Evolutionary conservation across 805 yeast genomes (phyloP).

Genomic region (Saturnispora galanensis): DNA sequence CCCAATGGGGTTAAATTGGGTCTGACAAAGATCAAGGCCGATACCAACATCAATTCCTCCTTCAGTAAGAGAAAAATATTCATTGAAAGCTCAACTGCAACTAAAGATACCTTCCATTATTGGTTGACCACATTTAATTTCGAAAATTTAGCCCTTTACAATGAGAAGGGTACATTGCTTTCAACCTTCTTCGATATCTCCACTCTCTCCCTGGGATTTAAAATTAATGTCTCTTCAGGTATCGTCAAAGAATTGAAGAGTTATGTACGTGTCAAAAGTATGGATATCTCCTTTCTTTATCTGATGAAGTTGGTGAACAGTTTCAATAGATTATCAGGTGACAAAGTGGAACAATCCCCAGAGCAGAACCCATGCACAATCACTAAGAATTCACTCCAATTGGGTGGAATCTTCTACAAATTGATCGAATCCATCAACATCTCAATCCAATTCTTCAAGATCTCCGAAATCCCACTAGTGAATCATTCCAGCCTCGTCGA

Average conservation of each 20-base stretch:
- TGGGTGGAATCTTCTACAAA: conserved; percentile 14
- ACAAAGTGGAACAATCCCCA: neutral
- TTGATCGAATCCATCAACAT: conserved; percentile 18
- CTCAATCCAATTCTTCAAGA: conserved; percentile 16
- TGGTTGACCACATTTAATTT: conserved; percentile 9
- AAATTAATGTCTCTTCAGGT: conserved; percentile 16
- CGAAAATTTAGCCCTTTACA: conserved; percentile 2
- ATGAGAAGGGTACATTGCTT: neutral
- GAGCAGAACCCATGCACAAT: neutral
- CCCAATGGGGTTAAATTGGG: conserved; percentile 4
- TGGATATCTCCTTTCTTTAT: conserved; percentile 15
- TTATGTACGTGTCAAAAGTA: conserved; percentile 9
- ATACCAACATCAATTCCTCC: conserved; percentile 8
- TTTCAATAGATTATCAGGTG: neutral
- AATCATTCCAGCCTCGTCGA: conserved; percentile 9
- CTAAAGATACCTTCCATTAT: neutral
- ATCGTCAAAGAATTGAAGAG: conserved; percentile 10
- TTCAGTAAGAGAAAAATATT: conserved; percentile 3
- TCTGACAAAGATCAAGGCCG: conserved; percentile 1
- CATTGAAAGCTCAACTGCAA: neutral
- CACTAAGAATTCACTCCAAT: conserved; percentile 8
- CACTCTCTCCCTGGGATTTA: conserved; percentile 9
- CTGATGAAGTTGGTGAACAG: conserved; percentile 7
- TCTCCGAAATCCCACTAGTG: conserved; percentile 22
- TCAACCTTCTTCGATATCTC: conserved; percentile 9